Percentiles rank a stretch among this genome's conserved stretches.
Conservation (phyloP, 139 green algal species). For the Dunaliella primolecta region DNA sequence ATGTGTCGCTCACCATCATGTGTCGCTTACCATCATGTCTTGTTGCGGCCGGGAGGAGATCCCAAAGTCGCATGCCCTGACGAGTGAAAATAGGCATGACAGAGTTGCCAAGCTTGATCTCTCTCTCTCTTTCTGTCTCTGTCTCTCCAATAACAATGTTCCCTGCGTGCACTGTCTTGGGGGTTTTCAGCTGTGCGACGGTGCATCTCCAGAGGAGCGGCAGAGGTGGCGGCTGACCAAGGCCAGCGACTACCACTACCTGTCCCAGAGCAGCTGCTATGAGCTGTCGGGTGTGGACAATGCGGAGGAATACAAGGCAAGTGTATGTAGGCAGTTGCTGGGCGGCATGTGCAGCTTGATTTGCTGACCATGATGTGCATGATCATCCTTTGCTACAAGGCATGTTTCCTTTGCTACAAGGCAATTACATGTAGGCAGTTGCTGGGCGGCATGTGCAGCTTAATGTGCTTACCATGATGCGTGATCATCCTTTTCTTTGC, state of each 20-base stretch:
- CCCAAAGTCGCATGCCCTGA: no score
- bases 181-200: constrained; percentile 79
- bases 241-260: constrained; percentile 78
- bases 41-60: no score
- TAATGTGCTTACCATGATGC: no score
- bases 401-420: neutral
- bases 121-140: no score
- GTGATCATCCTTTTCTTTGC: no score
- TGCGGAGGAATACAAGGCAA: constrained; percentile 84
- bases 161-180: neutral
- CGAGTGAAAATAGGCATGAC: no score
- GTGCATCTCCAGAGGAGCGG: constrained; percentile 71
- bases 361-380: neutral
- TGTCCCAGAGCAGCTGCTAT: constrained; percentile 87
- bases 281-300: constrained; percentile 82
- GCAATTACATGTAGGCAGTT: neutral
- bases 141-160: no score
- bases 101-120: no score
- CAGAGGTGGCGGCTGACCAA: constrained; percentile 57
- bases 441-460: no score
- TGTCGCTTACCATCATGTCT: no score
- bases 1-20: no score
- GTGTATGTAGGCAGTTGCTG: no score
- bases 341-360: neutral
- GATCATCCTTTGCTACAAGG: neutral